Base-by-base conservation (phyloP, 495 filamentous ascomycete genomes). In the Penicillium canariense region DNA sequence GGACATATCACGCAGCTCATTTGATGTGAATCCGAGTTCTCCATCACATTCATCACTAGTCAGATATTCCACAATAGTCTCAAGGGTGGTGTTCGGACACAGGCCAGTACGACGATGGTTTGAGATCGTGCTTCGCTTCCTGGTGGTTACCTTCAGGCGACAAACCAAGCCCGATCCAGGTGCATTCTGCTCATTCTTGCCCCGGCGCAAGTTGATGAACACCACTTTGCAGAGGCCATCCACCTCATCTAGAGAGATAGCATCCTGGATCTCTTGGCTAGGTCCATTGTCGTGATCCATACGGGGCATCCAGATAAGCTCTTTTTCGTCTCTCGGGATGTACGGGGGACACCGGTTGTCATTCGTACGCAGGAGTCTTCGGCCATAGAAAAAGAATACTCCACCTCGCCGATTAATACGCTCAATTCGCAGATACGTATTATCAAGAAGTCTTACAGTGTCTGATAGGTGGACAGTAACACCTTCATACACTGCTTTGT, bases 171-270 rank as follows among this genome's bases (percentile, higher is more conserved):
- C 47, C 4, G 43, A 14, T 9, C 7, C 27, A 20, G 43, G 17
- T 31, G 8, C 1, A 31, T 49, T n/a, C 17, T 52, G 27, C 9
- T 55, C 14, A 55, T 50, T 2, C 44, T 34, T 14, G 55, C 38
- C 27, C 34, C 36, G 34, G 22, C 66, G 67, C 11, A 35, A n/a
- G 30, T 73, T 77, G 7, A 67, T 76, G 43, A 76, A 71, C 7
- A 40, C 12, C 20, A 77, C 65, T 0, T 35, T 35, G 1, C 63
- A 60, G 39, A 71, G 48, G 0, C 53, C 36, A 20, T 51, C 62
- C 0, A 76, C 70, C 0, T 55, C 4, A 2, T 36, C 20, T 0
- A 71, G 11, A 4, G 61, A 46, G 0, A 75, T 34, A 0, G 22
- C 25, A 0, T 50, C 31, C 0, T 10, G 25, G 2, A n/a, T 32